Conservation (phyloP, 2,329 filamentous ascomycete species). For the Fusarium poae region DNA sequence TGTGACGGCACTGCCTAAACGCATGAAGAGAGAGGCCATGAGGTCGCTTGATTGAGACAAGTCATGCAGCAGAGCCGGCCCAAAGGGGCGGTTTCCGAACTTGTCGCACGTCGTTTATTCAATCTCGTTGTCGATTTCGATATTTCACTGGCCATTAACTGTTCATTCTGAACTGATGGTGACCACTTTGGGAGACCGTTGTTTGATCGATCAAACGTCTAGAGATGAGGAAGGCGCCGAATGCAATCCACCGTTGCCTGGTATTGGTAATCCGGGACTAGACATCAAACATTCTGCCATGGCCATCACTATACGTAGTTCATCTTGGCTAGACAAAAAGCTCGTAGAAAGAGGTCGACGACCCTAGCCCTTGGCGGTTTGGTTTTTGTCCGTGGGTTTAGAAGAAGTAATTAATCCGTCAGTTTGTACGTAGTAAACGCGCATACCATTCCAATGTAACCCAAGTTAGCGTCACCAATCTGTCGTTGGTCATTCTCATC, state of each 20-base stretch:
- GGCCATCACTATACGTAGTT: not conserved
- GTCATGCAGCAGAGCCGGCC: slow-evolving; percentile 41
- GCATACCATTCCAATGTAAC: slow-evolving; percentile 18
- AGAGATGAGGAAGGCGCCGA: slow-evolving; percentile 25
- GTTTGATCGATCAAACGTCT: slow-evolving; percentile 39
- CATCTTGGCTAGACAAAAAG: not conserved
- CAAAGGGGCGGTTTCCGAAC: slow-evolving; percentile 29
- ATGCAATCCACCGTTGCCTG: not conserved
- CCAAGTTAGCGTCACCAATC: slow-evolving; percentile 13
- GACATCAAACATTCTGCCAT: not conserved
- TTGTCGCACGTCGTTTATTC: slow-evolving; percentile 27
- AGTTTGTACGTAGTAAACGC: slow-evolving; percentile 25
- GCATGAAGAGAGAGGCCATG: slow-evolving; percentile 45
- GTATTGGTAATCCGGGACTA: slow-evolving; percentile 8
- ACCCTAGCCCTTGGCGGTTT: not conserved
- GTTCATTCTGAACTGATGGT: slow-evolving; percentile 20
- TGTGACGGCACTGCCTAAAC: slow-evolving; percentile 44
- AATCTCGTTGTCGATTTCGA: not conserved
- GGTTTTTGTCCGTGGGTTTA: not conserved
- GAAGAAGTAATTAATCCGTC: slow-evolving; percentile 3
- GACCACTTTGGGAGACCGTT: slow-evolving; percentile 24
- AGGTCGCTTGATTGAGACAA: slow-evolving; percentile 44
- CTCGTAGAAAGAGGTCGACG: not conserved
- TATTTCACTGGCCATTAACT: slow-evolving; percentile 25
- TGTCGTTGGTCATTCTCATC: slow-evolving; percentile 2